A percentile compares a stretch with the other conserved stretches of the same genome.
Evolutionary conservation across 2,329 filamentous ascomycete genomes (phyloP).

Genomic region (Chaetothyriales sp.): DNA sequence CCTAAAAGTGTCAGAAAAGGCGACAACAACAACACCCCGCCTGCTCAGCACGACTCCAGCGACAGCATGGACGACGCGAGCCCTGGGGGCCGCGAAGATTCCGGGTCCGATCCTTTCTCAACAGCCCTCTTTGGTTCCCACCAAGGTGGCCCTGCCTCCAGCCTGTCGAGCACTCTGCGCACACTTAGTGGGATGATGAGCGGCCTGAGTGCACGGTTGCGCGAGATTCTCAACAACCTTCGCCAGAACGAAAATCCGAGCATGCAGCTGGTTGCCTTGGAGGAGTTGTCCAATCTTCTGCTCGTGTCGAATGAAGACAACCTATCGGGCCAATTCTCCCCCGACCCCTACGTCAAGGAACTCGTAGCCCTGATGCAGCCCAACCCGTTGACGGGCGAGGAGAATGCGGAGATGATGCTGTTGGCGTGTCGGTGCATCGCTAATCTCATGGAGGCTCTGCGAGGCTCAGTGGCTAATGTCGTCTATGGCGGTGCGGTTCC

Average conservation of each 20-base stretch:
- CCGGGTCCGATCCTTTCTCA: constrained; percentile 47
- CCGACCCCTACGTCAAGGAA: constrained; percentile 90
- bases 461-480: constrained; percentile 82
- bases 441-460: constrained; percentile 93
- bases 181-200: constrained; percentile 87
- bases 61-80: constrained; percentile 52
- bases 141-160: constrained; percentile 44
- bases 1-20: constrained; percentile 26
- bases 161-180: constrained; percentile 65
- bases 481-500: constrained; percentile 96
- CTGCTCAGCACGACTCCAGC: constrained; percentile 37
- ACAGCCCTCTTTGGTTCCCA: constrained; percentile 50
- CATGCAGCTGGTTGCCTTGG: constrained; percentile 76
- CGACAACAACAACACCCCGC: constrained; percentile 40
- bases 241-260: constrained; percentile 73
- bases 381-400: constrained; percentile 61
- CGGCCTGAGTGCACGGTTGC: constrained; percentile 61
- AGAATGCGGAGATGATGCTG: constrained; percentile 94
- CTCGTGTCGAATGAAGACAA: constrained; percentile 95
- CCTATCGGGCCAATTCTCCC: constrained; percentile 82
- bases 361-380: constrained; percentile 83
- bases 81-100: constrained; percentile 37
- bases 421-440: constrained; percentile 88
- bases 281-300: constrained; percentile 84
- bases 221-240: constrained; percentile 61